These are phyloP conservation scores for Acanthamoeba sp. DNA, from an alignment of 208 protist species.

Conservation along the genomic window DNA sequence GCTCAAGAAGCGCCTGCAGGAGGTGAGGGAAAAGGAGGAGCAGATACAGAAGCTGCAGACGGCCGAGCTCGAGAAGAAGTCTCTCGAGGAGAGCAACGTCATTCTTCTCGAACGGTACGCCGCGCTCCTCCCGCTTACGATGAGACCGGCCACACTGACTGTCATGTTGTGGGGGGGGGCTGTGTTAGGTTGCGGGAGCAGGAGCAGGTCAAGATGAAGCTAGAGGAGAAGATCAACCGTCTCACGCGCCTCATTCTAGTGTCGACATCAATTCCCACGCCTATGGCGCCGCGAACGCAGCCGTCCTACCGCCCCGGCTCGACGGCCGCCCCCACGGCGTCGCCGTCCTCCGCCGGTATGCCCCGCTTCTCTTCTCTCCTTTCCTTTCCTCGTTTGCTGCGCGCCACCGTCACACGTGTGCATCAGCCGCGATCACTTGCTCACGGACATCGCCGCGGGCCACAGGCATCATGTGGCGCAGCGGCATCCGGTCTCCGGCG, in stretches of 20 bases:
- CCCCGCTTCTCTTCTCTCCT: not conserved
- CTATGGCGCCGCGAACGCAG: not conserved
- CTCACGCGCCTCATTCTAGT: slow-evolving; percentile 49
- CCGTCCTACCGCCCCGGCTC: not conserved
- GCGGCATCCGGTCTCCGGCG: not conserved
- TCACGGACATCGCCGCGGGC: too few relatives aligned
- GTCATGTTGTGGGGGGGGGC: not conserved
- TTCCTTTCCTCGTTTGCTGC: not conserved
- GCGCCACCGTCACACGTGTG: not conserved
- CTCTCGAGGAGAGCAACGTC: not conserved
- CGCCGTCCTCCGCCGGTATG: not conserved
- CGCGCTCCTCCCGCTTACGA: not conserved
- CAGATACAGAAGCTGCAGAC: slow-evolving; percentile 40
- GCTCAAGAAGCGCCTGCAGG: slow-evolving; percentile 63
- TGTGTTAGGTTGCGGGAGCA: not conserved
- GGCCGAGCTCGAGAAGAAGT: slow-evolving; percentile 42
- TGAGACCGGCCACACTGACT: not conserved
- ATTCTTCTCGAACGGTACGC: not conserved
- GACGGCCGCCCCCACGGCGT: not conserved
- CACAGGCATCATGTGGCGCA: slow-evolving; percentile 40
- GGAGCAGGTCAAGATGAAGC: slow-evolving; percentile 73
- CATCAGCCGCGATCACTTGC: too few relatives aligned
- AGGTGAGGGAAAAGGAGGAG: slow-evolving; percentile 30
- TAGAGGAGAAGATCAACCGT: slow-evolving; percentile 61
- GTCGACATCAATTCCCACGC: slow-evolving; percentile 26